Base-by-base conservation (phyloP, 2,329 filamentous ascomycete genomes). In the Claviceps quebecensis region DNA sequence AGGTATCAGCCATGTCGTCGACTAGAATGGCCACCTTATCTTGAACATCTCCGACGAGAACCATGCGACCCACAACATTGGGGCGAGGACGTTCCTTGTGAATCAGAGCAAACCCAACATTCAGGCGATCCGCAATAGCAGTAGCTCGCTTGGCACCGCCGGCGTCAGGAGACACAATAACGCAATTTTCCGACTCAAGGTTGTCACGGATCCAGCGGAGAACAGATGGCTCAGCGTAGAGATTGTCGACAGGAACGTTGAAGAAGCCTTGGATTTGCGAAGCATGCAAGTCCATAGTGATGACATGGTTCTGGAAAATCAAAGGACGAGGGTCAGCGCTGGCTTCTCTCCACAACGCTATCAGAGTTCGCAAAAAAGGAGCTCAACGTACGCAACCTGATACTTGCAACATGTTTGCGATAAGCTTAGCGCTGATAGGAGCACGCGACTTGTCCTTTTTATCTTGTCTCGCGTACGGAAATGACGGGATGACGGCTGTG, bases 1-100 rank as follows among this genome's bases (percentile, higher is more conserved):
- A 96, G 4, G 91, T 96, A 65, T 97, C 91, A 36, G 90, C 90
- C 88, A 97, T 96, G 66, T 97, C 91, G 66, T 97, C 91, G 50
- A 98, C 91, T 47, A 98, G 82, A 63, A 98, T 96, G 54, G 91
- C 91, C 34, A 91, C 83, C 72, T 93, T 93, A 70, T 87, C 86
- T 58, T 82, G 78, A 46, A 97, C 93, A 58, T 94, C 89, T 58
- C 93, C 93, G 48, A 97, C 91, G n/a, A 98, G 83, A 1, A 72
- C 87, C 88, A 95, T 95, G 61, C 87, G 84, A 9, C 86, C 88
- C 55, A 95, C 89, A 63, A 94, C 89, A 62, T 95, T 94, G 54
- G 74, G 73, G 5, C 87, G 81, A 5, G 89, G 86, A 53, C 90
- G 86, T 70, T 96, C 91, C 73, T 97, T 96, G 77, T 96, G 90